Percentiles rank a stretch among this genome's conserved stretches.
Conservation (phyloP, 2,329 filamentous ascomycete genomes). For the Talaromyces sp. region DNA sequence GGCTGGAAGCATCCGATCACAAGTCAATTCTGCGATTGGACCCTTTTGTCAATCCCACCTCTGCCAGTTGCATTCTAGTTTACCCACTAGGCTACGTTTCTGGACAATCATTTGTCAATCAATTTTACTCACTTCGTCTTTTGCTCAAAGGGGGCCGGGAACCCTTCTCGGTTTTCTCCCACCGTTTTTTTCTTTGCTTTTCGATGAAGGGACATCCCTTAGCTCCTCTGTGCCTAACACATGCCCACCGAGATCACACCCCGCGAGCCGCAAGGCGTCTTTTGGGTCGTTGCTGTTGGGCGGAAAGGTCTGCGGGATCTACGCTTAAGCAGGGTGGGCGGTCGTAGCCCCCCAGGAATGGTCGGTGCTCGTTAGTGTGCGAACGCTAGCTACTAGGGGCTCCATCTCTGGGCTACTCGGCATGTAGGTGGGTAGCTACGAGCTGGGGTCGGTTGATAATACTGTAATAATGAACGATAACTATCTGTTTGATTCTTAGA, state of each 20-base stretch:
- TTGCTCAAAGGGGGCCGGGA: background rate
- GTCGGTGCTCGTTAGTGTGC: background rate
- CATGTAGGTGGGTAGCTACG: background rate
- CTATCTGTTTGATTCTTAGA: background rate
- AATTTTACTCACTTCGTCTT: background rate
- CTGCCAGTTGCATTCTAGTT: background rate
- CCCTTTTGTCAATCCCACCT: background rate
- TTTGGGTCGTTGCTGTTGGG: constrained; percentile 14
- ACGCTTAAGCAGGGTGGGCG: constrained; percentile 3
- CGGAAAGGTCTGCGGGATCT: constrained; percentile 10
- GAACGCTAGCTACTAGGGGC: background rate
- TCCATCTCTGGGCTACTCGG: background rate
- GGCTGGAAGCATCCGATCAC: constrained; percentile 4
- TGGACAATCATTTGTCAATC: background rate
- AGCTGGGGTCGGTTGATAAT: background rate
- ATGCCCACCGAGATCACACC: background rate
- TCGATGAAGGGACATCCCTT: background rate
- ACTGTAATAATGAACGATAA: constrained; percentile 4
- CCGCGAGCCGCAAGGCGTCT: constrained; percentile 10
- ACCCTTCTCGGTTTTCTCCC: background rate
- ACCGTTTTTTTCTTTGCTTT: background rate
- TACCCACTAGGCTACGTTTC: background rate
- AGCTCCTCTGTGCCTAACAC: background rate
- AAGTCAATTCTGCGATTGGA: background rate
- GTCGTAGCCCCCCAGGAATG: background rate